These are phyloP conservation scores for Cryptococcus floricola DNA, from an alignment of 1,284 basidiomycete species.

Conservation along the genomic window DNA sequence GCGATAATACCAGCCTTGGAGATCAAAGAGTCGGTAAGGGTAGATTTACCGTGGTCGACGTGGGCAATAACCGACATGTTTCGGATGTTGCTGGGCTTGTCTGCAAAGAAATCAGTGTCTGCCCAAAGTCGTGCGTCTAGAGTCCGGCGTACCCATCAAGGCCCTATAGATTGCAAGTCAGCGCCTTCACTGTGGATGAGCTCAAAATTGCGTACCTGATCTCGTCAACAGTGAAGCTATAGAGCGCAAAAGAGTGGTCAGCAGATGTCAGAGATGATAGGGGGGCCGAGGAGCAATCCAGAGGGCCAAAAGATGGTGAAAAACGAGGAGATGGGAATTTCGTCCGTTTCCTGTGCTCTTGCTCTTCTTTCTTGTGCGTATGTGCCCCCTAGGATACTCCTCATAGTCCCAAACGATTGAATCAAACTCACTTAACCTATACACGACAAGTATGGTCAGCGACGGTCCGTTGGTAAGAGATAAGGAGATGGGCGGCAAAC, in stretches of 20 bases:
- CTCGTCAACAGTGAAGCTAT: conserved; percentile 58
- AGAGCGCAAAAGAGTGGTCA: neutral
- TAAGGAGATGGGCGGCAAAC: neutral
- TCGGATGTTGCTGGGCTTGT: conserved; percentile 53
- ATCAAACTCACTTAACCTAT: conserved; percentile 42
- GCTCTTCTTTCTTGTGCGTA: neutral
- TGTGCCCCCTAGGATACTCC: neutral
- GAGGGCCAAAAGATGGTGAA: neutral
- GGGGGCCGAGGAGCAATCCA: conserved; percentile 1
- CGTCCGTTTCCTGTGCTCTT: neutral
- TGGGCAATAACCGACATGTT: conserved; percentile 99
- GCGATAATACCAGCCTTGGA: conserved; percentile 99
- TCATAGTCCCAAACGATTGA: neutral
- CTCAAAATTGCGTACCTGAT: conserved; percentile 49
- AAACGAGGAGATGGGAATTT: neutral
- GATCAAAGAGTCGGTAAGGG: conserved; percentile 97
- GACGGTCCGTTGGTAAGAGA: conserved; percentile 3
- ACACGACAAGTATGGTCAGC: conserved; percentile 21
- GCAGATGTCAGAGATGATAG: neutral
- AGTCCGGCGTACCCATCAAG: conserved; percentile 62
- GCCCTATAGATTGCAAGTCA: conserved; percentile 49
- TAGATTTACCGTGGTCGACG: conserved; percentile 99
- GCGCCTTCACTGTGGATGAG: too few species aligned
- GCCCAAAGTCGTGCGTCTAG: neutral
- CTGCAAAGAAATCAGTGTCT: conserved; percentile 7